A percentile compares a stretch with the other conserved stretches of the same genome.
phyloP scores from a whole-genome alignment of 148 eudicot species.

The Camellia japonica region DNA sequence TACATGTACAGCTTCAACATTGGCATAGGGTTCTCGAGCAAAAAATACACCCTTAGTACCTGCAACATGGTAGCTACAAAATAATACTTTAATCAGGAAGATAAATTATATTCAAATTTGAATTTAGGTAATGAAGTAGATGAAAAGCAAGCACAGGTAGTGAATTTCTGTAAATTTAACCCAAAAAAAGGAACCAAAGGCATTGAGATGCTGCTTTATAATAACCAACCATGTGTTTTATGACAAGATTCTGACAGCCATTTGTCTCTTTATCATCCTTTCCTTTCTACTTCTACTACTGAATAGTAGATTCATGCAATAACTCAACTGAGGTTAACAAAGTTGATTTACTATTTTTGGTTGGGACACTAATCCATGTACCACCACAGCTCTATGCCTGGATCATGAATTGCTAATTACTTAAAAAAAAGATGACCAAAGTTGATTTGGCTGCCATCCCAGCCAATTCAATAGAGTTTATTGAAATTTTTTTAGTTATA shows the following conservation, averaged over 20 bases:
- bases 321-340: neutral
- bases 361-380: neutral
- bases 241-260: neutral
- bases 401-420: neutral
- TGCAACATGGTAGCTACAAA: slow-evolving; percentile 79
- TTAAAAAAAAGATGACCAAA: neutral
- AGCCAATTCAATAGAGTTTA: neutral
- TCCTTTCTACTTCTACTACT: neutral
- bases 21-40: slow-evolving; percentile 85
- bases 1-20: slow-evolving; percentile 72
- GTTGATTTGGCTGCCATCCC: slow-evolving; percentile 1
- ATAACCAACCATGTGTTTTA: neutral
- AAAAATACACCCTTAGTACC: slow-evolving; percentile 71
- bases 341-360: neutral
- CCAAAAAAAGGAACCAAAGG: neutral
- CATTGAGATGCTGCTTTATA: neutral
- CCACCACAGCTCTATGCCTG: too few species aligned
- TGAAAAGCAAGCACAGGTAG: neutral
- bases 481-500: neutral
- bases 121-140: slow-evolving; percentile 3
- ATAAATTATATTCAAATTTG: neutral
- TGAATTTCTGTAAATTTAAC: neutral
- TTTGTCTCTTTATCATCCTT: neutral
- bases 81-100: slow-evolving; percentile 25
- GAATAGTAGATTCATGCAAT: neutral